Conservation (phyloP, 345 rosid genomes). For the Populus nigra region DNA sequence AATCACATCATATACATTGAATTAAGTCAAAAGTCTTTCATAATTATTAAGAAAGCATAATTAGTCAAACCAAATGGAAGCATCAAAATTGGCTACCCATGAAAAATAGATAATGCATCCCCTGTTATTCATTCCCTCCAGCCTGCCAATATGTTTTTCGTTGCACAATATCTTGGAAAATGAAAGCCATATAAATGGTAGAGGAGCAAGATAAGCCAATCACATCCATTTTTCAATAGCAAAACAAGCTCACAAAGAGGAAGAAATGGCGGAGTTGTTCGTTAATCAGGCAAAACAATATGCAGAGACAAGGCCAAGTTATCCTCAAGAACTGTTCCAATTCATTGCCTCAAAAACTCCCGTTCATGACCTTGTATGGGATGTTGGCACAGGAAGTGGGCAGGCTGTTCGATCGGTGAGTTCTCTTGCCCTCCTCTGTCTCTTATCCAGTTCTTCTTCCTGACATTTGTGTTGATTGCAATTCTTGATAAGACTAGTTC, state of each 20-base stretch:
- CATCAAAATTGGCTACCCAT: background rate
- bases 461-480: background rate
- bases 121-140: too few relatives aligned
- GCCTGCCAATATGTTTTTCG: too few relatives aligned
- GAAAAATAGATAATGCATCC: too few relatives aligned
- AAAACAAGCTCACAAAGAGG: background rate
- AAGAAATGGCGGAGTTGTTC: conserved; percentile 65
- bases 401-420: conserved; percentile 74
- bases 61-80: background rate
- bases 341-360: conserved; percentile 74
- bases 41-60: too few relatives aligned
- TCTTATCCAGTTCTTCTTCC: background rate
- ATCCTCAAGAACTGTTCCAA: conserved; percentile 60
- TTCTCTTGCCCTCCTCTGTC: background rate
- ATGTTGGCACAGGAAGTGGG: conserved; percentile 84
- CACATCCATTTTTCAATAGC: background rate
- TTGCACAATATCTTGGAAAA: background rate
- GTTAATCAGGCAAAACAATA: conserved; percentile 74
- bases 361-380: conserved; percentile 73
- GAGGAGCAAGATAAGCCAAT: background rate
- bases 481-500: background rate
- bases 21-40: too few relatives aligned
- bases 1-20: too few relatives aligned
- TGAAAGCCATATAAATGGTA: background rate
- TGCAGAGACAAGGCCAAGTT: conserved; percentile 56